Conservation (phyloP, 352 stramenopile species). For the Phytophthora constricta region DNA sequence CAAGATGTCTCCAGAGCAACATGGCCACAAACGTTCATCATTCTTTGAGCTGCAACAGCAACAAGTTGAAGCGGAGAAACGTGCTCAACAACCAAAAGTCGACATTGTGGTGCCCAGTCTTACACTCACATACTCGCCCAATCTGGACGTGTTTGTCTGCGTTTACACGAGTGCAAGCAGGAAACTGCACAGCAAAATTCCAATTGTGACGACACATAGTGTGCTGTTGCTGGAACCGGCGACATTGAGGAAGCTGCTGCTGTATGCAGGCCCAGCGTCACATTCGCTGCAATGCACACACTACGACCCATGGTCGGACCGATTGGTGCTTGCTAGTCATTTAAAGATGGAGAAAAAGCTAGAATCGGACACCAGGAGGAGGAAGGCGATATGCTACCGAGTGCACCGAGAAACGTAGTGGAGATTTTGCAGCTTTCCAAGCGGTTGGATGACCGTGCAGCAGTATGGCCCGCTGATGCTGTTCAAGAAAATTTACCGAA, state of each 20-base stretch:
- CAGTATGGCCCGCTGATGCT: not conserved
- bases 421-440: slow-evolving; percentile 63
- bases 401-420: slow-evolving; percentile 47
- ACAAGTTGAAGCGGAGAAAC: slow-evolving; percentile 12
- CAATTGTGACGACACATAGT: slow-evolving; percentile 34
- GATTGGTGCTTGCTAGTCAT: slow-evolving; percentile 53
- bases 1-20: not conserved
- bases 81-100: not conserved
- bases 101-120: slow-evolving; percentile 30
- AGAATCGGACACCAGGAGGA: not conserved
- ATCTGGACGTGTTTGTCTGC: slow-evolving; percentile 67
- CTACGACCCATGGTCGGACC: slow-evolving; percentile 47
- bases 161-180: slow-evolving; percentile 47
- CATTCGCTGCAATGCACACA: slow-evolving; percentile 53
- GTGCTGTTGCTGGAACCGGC: slow-evolving; percentile 72
- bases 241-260: slow-evolving; percentile 60
- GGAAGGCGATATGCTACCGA: slow-evolving; percentile 17
- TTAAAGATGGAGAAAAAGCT: slow-evolving; percentile 1
- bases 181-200: slow-evolving; percentile 7
- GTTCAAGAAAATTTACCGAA: slow-evolving; percentile 1
- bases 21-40: slow-evolving; percentile 11
- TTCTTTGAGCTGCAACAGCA: slow-evolving; percentile 27
- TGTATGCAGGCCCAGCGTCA: slow-evolving; percentile 48
- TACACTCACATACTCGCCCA: slow-evolving; percentile 49
- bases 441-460: slow-evolving; percentile 25